Base-by-base conservation (phyloP, 73 alveolate genomes). In the Stentor coeruleus region DNA sequence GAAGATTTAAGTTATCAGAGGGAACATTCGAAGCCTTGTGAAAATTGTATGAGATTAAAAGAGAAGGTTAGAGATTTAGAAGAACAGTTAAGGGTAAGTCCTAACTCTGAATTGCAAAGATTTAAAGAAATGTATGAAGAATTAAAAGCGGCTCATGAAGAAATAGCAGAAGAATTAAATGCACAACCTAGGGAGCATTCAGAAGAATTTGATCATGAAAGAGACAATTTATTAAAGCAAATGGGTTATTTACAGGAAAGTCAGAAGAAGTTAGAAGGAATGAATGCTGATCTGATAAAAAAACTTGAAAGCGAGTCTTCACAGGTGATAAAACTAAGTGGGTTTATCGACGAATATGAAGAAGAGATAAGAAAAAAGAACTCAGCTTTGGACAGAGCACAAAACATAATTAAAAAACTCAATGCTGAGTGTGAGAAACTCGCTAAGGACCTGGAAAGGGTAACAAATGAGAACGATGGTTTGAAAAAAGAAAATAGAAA, bases 311-410 rank as follows among this genome's bases (percentile, higher is more conserved):
- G 6, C 20, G 66, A 49, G 20, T 11, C 28, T 49, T 6, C 6
- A 49, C 28, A 49, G 20, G 66, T 49, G 28, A 49, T 6, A 20
- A 49, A 49, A 49, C 66, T 49, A 11, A 49, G 20, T 49, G 6
- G 6, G 66, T 49, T 49, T 49, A 20, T 49, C 20, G 66, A 49
- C 6, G 66, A 49, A 49, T 49, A 49, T 66, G 83, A 75, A 38
- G 83, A 75, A 1, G 83, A 75, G 1, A 38, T 2, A 39, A 31
- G 14, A 31, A 35, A 37, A 39, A 75, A 40, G 39, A 2, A 75
- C 38, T 6, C 83, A 14, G 83, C 83, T 75, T 38, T 75, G 14
- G 83, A 75, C 15, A 75, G 39, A 38, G 83, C 83, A 1, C 72
- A 75, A 75, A 33, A 14, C n/a, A 31, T 75, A 0, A 35, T 75